phyloP scores from a whole-genome alignment of 2,329 filamentous ascomycete genomes.

The Colletotrichum destructivum region DNA sequence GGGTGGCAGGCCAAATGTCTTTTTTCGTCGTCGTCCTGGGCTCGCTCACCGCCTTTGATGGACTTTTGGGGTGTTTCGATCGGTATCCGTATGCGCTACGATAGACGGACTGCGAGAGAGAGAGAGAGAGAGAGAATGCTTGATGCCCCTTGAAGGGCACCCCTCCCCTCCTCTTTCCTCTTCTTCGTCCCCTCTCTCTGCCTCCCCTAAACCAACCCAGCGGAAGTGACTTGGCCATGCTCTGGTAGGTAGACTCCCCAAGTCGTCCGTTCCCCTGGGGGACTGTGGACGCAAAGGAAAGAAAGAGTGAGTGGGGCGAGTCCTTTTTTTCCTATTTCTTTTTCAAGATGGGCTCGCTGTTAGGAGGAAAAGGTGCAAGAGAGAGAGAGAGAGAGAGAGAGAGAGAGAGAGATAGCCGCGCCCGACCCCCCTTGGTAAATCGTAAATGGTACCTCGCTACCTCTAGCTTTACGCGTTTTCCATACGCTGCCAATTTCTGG shows the following conservation, averaged over 20 bases:
- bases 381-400: background rate
- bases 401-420: too few species aligned
- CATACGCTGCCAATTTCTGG: background rate
- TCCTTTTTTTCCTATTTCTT: background rate
- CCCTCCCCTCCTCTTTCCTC: background rate
- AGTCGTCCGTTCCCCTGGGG: background rate
- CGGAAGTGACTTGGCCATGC: background rate
- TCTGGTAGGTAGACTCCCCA: constrained; percentile 7
- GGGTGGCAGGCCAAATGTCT: background rate
- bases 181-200: background rate
- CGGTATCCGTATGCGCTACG: too few species aligned
- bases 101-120: background rate
- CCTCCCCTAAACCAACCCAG: background rate
- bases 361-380: background rate
- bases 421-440: too few species aligned
- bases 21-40: background rate
- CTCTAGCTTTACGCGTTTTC: background rate
- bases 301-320: background rate
- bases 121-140: background rate
- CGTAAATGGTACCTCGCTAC: background rate
- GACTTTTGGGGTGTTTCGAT: background rate
- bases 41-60: constrained; percentile 38
- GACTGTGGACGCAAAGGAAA: constrained; percentile 5
- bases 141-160: background rate
- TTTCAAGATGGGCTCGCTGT: background rate